These are phyloP conservation scores for Solanum dulcamara DNA, from an alignment of 257 asterid species.

Conservation along the genomic window DNA sequence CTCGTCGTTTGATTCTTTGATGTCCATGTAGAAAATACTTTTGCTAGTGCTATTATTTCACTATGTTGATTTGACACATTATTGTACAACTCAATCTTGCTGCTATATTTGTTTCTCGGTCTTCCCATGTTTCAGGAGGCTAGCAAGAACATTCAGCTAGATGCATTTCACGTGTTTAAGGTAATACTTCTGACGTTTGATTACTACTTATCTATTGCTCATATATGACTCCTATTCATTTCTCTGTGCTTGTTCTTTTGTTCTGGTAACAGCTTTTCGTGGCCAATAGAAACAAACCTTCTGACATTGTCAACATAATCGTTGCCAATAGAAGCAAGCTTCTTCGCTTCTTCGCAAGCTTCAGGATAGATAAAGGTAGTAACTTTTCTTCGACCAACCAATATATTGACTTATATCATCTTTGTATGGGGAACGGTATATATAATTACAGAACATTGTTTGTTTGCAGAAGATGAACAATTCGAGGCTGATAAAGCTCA, in stretches of 20 bases:
- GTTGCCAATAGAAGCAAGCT: constrained; percentile 68
- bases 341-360: constrained; percentile 45
- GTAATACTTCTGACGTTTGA: constrained; percentile 15
- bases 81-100: background rate
- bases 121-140: constrained; percentile 50
- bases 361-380: constrained; percentile 60
- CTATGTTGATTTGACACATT: background rate
- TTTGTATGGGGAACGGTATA: background rate
- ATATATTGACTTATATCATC: background rate
- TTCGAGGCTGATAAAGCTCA: constrained; percentile 79
- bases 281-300: constrained; percentile 77
- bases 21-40: background rate
- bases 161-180: constrained; percentile 92
- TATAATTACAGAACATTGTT: background rate
- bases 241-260: background rate
- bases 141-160: constrained; percentile 74
- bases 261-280: constrained; percentile 61
- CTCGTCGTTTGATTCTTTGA: background rate
- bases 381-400: background rate
- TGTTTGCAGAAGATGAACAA: constrained; percentile 61
- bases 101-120: background rate
- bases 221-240: background rate
- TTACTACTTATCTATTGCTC: background rate
- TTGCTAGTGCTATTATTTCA: background rate
- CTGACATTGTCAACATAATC: constrained; percentile 53